phyloP scores from a whole-genome alignment of 2,329 filamentous ascomycete genomes.

The Botrytis hyacinthi region DNA sequence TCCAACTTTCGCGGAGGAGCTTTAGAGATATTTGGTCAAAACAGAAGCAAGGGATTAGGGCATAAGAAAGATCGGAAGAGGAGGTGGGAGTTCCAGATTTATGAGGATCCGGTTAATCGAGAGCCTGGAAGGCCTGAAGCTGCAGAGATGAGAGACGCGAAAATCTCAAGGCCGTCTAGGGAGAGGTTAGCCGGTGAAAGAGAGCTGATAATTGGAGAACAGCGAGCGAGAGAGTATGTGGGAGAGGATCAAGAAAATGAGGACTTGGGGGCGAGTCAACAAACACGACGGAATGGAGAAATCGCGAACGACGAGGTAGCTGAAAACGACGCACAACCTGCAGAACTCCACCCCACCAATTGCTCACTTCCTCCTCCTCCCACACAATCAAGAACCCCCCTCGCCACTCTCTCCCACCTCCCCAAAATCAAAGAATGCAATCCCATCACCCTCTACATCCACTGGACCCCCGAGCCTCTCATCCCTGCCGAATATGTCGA shows the following conservation, averaged over 20 bases:
- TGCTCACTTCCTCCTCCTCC: background rate
- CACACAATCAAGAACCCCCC: background rate
- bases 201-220: accelerated
- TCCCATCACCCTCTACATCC: background rate
- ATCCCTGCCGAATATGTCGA: background rate
- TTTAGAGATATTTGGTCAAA: background rate
- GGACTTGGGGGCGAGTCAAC: background rate
- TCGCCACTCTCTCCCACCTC: accelerated
- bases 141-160: background rate
- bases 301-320: background rate
- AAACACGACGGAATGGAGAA: background rate
- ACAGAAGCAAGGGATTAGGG: background rate
- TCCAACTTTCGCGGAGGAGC: background rate
- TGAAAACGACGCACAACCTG: accelerated
- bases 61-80: too few relatives aligned
- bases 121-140: background rate
- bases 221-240: background rate
- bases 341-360: background rate
- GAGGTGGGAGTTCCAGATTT: background rate
- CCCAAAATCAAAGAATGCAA: background rate
- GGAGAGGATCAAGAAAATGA: background rate
- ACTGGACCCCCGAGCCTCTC: background rate
- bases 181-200: background rate
- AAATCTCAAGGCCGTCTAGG: background rate
- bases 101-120: background rate